phyloP scores from a whole-genome alignment of 148 eudicot species.

The Simmondsia chinensis region DNA sequence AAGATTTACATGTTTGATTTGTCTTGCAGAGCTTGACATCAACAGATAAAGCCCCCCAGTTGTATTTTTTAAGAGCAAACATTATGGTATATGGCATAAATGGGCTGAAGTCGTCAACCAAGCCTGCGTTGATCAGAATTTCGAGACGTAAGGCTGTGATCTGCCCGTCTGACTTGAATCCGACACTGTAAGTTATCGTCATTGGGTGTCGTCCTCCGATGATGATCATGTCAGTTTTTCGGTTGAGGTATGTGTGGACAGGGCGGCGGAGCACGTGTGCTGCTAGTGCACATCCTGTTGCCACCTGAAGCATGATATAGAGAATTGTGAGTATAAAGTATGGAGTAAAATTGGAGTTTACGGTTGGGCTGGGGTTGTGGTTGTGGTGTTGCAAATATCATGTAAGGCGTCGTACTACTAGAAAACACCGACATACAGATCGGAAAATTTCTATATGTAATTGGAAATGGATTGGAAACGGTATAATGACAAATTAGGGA shows the following conservation, averaged over 20 bases:
- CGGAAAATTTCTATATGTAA: no score
- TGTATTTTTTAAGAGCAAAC: no score
- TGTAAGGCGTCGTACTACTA: no score
- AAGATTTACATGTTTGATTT: conserved; percentile 40
- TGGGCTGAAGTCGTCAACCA: conserved; percentile 33
- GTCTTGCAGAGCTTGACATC: conserved; percentile 58
- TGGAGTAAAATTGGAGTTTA: no score
- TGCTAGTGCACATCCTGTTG: conserved; percentile 64
- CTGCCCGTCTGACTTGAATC: conserved; percentile 60
- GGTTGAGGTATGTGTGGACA: conserved; percentile 42
- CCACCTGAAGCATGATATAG: conserved; percentile 28
- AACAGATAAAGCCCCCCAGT: conserved; percentile 67
- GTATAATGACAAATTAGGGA: no score
- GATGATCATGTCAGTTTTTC: conserved; percentile 59
- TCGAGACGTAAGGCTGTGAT: conserved; percentile 54
- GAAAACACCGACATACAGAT: neutral
- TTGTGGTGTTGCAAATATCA: no score
- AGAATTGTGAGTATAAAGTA: no score
- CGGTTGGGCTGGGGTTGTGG: no score
- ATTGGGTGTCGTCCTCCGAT: no score
- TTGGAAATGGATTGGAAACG: no score
- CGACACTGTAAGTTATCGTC: conserved; percentile 57
- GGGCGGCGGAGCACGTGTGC: conserved; percentile 46
- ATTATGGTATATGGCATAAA: conserved; percentile 26
- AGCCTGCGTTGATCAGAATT: conserved; percentile 40